Evolutionary conservation across 73 alveolate species (phyloP), one percentile per base, ranked within the genome.

Genomic region (Paramecium pentaurelia): DNA sequence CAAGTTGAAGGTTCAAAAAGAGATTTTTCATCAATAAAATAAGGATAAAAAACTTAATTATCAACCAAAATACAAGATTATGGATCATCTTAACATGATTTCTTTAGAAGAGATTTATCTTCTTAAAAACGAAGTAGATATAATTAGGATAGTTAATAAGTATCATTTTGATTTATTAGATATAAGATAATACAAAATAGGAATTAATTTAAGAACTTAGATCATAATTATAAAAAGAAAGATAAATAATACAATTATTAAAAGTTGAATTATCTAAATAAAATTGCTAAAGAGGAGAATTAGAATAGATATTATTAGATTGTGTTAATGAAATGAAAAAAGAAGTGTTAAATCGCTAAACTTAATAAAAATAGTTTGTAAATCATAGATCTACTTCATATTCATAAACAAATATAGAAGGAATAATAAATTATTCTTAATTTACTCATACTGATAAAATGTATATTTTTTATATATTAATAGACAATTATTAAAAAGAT

Each of bases 261-360:
- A 89, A 89, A 30, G 77, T 44, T 25, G 51, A 40, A 49, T 16
- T 89, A 16, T 89, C 94, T 22, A 25, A 89, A 71, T 38, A 58
- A 11, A 71, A 89, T 51, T 71, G 60, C n/a, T n/a, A 89, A 45
- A 68, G 73, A 73, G 86, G 92, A 89, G 90, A 89, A 25, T 28
- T 89, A 28, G 94, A 89, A 71, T 45, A 89, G 16, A 71, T 89
- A 38, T 22, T 89, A 47, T 49, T 89, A 47, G 94, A 89, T 10
- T 89, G 94, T 45, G 88, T 89, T 0, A 71, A 70, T 89, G 84
- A 89, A n/a, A 89, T 64, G 68, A 89, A 89, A 32, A 89, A 89
- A 71, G 94, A 89, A 60, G 75, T 89, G 1, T 25, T 20, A 32
- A 45, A 60, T 32, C 49, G 94, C 7, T 71, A 73, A 45, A 49